A percentile compares a stretch with the other conserved stretches of the same genome.
These are phyloP conservation scores for Trypanosoma vivax DNA, from an alignment of 208 protist genomes.

Conservation along the genomic window DNA sequence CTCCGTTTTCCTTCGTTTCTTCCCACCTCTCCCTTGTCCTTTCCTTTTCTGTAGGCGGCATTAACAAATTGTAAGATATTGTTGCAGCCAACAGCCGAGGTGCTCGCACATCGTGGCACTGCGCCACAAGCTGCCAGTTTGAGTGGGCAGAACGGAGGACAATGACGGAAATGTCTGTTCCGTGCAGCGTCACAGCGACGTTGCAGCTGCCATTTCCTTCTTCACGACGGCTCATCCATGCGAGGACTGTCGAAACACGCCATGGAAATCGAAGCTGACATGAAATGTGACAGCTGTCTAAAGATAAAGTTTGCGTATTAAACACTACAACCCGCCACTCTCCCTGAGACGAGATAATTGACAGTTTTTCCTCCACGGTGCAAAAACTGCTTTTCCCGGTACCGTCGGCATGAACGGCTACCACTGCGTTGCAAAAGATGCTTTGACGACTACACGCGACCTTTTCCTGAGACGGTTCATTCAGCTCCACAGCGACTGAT, in stretches of 20 bases:
- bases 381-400: not conserved
- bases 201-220: not conserved
- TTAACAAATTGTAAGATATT: not conserved
- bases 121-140: slow-evolving; percentile 37
- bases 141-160: slow-evolving; percentile 3
- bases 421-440: slow-evolving; percentile 6
- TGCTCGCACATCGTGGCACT: slow-evolving; percentile 36
- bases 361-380: not conserved
- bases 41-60: not conserved
- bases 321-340: slow-evolving; percentile 9
- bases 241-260: slow-evolving; percentile 37
- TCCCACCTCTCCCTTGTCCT: not conserved
- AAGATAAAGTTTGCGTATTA: not conserved
- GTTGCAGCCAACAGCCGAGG: slow-evolving; percentile 44
- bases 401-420: not conserved
- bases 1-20: not conserved
- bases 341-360: slow-evolving; percentile 6
- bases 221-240: not conserved
- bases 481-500: not conserved
- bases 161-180: slow-evolving; percentile 44
- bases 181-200: slow-evolving; percentile 35
- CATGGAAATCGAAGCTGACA: slow-evolving; percentile 41
- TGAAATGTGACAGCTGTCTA: slow-evolving; percentile 2
- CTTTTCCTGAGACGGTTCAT: not conserved
- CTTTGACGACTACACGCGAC: not conserved